phyloP scores from a whole-genome alignment of 1,284 basidiomycete genomes.

The Wallemia mellicola region DNA sequence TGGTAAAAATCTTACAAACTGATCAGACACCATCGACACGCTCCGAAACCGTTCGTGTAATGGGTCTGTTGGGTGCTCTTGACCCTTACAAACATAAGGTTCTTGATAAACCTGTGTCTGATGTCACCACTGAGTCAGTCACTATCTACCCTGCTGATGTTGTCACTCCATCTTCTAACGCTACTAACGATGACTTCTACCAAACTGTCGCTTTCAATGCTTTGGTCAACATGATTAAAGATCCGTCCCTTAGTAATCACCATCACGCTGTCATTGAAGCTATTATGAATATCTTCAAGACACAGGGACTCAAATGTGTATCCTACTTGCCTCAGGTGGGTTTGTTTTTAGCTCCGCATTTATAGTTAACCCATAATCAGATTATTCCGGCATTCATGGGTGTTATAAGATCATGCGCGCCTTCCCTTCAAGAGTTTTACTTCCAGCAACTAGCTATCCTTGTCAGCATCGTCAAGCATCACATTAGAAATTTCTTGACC shows the following conservation, averaged over 20 bases:
- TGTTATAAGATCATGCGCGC: constrained; percentile 48
- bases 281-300: constrained; percentile 98
- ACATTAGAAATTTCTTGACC: constrained; percentile 68
- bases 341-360: neutral
- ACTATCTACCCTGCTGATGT: constrained; percentile 24
- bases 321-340: constrained; percentile 71
- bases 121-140: constrained; percentile 24
- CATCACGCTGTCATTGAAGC: constrained; percentile 81
- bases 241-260: constrained; percentile 51
- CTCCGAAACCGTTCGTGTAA: constrained; percentile 65
- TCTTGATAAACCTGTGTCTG: constrained; percentile 42
- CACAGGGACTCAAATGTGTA: constrained; percentile 85
- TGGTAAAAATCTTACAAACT: constrained; percentile 60
- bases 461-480: constrained; percentile 89
- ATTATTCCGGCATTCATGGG: constrained; percentile 86
- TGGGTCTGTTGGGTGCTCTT: constrained; percentile 88
- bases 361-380: constrained; percentile 19
- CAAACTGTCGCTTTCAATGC: constrained; percentile 85
- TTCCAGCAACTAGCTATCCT: constrained; percentile 87
- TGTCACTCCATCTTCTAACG: constrained; percentile 26
- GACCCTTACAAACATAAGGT: constrained; percentile 89
- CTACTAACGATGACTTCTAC: constrained; percentile 74
- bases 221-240: constrained; percentile 61
- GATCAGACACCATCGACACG: constrained; percentile 48
- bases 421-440: constrained; percentile 73